phyloP scores from a whole-genome alignment of 2,329 filamentous ascomycete genomes.

The Sclerotinia minor region DNA sequence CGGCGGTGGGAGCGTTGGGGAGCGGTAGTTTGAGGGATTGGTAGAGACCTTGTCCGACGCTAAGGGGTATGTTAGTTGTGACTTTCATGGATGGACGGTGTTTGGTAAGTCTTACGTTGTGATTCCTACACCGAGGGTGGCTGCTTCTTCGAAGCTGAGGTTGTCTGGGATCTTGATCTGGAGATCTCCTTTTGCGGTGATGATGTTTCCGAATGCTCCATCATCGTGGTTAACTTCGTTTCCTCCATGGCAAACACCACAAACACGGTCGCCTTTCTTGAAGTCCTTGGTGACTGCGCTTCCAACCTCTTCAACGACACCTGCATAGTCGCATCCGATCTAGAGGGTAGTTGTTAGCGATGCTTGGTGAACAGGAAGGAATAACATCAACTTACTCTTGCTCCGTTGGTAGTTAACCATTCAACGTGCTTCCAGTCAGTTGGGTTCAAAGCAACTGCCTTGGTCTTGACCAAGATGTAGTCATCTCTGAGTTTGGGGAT shows the following conservation, averaged over 20 bases:
- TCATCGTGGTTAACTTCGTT: constrained; percentile 45
- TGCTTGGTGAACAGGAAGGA: not conserved
- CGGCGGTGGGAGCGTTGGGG: constrained; percentile 46
- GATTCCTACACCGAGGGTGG: constrained; percentile 40
- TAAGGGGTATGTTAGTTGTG: constrained; percentile 38
- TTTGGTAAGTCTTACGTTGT: constrained; percentile 32
- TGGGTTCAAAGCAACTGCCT: constrained; percentile 40
- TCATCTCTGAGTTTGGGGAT: constrained; percentile 40
- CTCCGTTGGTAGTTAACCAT: constrained; percentile 31
- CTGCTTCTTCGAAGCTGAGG: constrained; percentile 50
- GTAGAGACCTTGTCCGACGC: constrained; percentile 52
- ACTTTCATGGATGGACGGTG: not conserved
- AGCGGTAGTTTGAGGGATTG: constrained; percentile 49
- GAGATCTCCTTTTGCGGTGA: constrained; percentile 44
- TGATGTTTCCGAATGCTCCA: constrained; percentile 44
- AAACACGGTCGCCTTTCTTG: constrained; percentile 51
- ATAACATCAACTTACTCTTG: constrained; percentile 26
- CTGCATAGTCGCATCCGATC: constrained; percentile 51
- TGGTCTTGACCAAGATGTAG: constrained; percentile 39
- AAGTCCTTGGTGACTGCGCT: constrained; percentile 46
- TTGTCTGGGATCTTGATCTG: constrained; percentile 49
- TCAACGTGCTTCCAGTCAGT: constrained; percentile 42
- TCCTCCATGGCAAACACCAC: constrained; percentile 46
- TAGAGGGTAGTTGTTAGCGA: constrained; percentile 14
- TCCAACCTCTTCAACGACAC: constrained; percentile 50